Evolutionary conservation across 2,329 filamentous ascomycete species (phyloP).

Genomic region (Xylariaceae sp.): DNA sequence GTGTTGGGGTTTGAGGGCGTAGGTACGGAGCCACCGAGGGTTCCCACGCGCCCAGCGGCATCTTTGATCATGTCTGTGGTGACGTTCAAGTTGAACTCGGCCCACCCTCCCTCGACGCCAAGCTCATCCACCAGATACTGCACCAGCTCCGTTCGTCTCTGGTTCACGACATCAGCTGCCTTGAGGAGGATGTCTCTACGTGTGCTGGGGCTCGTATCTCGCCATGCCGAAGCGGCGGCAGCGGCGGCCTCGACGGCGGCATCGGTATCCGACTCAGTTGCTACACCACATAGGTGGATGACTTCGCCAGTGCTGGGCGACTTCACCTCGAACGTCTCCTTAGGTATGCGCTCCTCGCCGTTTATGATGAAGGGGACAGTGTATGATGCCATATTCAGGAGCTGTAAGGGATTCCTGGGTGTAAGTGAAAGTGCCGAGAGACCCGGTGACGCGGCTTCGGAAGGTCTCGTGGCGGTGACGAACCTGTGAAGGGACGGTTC

Average conservation of each 20-base stretch:
- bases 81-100: conserved; percentile 47
- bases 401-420: too few relatives aligned
- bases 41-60: conserved; percentile 48
- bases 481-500: too few relatives aligned
- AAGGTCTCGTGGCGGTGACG: too few relatives aligned
- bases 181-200: conserved; percentile 74
- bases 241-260: conserved; percentile 28
- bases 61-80: conserved; percentile 49
- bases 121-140: conserved; percentile 63
- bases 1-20: conserved; percentile 51
- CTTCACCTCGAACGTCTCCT: conserved; percentile 60
- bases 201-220: conserved; percentile 52
- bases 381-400: conserved; percentile 37
- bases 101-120: conserved; percentile 47
- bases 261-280: conserved; percentile 48
- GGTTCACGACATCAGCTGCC: conserved; percentile 68
- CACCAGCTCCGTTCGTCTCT: conserved; percentile 59
- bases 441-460: too few relatives aligned
- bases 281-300: conserved; percentile 60
- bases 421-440: too few relatives aligned
- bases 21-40: conserved; percentile 45
- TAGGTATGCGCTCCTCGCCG: conserved; percentile 52
- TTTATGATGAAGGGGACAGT: conserved; percentile 51
- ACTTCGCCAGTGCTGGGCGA: conserved; percentile 60
- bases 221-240: conserved; percentile 23